Conservation (phyloP, 306 rosid genomes). For the Morella rubra region DNA sequence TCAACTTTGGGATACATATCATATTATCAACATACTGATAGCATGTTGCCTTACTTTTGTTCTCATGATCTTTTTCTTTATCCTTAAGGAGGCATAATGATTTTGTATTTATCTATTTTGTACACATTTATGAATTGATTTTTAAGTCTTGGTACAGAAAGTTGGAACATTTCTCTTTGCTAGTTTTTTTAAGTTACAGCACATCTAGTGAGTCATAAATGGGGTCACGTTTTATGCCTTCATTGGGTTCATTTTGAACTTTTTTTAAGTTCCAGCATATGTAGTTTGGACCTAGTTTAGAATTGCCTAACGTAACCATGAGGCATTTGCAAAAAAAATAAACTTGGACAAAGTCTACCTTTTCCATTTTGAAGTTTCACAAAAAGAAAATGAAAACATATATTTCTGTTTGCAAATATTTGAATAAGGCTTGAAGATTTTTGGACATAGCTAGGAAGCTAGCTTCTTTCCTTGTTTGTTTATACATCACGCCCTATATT, state of each 20-base stretch:
- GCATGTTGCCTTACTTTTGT: slow-evolving; percentile 10
- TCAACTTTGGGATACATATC: too few relatives aligned
- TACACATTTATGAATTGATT: neutral
- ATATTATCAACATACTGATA: neutral
- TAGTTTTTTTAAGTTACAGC: neutral
- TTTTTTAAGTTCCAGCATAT: too few relatives aligned
- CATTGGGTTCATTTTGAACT: too few relatives aligned
- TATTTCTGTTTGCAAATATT: neutral
- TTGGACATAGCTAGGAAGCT: neutral
- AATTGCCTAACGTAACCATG: neutral
- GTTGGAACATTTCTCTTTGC: neutral
- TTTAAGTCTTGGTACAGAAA: neutral
- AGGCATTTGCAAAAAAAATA: neutral
- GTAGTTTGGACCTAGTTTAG: neutral
- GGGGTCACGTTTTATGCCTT: neutral
- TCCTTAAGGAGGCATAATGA: too few relatives aligned
- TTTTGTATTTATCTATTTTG: neutral
- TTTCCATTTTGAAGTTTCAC: neutral
- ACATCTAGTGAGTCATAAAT: neutral
- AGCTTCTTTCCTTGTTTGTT: neutral
- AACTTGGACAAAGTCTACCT: neutral
- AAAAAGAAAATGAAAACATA: neutral
- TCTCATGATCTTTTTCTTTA: too few relatives aligned
- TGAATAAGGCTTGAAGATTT: neutral
- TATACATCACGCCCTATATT: too few relatives aligned